Conservation (phyloP, 2,329 filamentous ascomycete species). For the Fusarium sp. region DNA sequence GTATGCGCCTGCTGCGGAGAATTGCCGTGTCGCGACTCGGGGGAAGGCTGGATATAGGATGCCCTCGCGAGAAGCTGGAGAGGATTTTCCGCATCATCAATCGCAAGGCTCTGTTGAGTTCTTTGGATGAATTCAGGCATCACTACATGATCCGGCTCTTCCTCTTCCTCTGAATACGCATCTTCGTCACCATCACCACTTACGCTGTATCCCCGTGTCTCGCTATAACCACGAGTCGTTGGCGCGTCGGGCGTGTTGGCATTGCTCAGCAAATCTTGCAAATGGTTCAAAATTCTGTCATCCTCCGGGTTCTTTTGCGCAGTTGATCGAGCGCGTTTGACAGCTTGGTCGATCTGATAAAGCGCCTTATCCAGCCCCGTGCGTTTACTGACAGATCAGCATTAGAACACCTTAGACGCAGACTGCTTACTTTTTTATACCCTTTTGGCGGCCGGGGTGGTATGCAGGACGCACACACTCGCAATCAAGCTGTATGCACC, state of each 20-base stretch:
- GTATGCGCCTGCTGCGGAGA: conserved; percentile 46
- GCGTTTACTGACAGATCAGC: conserved; percentile 68
- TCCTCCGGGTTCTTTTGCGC: conserved; percentile 58
- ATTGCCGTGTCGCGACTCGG: conserved; percentile 49
- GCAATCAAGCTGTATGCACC: conserved; percentile 67
- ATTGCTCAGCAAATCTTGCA: conserved; percentile 57
- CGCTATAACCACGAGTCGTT: conserved; percentile 19
- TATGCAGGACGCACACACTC: conserved; percentile 80
- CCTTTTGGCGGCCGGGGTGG: conserved; percentile 79
- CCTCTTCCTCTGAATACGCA: conserved; percentile 51
- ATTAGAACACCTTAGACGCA: neutral
- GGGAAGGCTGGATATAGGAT: conserved; percentile 74
- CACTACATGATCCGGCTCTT: conserved; percentile 44
- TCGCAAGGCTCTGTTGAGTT: conserved; percentile 66
- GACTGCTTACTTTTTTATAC: conserved; percentile 77
- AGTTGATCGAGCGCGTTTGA: conserved; percentile 66
- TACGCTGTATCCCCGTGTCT: conserved; percentile 19
- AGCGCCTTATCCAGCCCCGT: conserved; percentile 80
- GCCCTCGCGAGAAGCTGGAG: conserved; percentile 79
- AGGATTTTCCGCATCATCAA: conserved; percentile 82
- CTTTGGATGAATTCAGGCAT: conserved; percentile 48
- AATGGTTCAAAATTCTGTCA: conserved; percentile 59
- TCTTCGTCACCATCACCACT: conserved; percentile 46
- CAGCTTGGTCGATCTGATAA: conserved; percentile 78
- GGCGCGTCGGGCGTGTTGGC: conserved; percentile 38